These are phyloP conservation scores for Pontederia paniculata DNA, from an alignment of 176 grass and related monocot genomes.

Conservation along the genomic window DNA sequence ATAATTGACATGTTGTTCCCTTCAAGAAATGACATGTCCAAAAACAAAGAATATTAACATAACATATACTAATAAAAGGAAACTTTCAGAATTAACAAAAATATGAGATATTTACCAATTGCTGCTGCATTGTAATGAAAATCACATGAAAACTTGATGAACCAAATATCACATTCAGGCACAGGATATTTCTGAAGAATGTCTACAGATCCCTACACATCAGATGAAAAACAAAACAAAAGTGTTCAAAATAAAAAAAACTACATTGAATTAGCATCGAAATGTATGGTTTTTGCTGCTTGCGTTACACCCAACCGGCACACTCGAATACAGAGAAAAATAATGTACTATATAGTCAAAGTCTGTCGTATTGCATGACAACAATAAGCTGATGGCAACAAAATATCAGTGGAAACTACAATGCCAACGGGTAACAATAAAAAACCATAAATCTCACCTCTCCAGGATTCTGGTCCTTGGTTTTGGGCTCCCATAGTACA, in stretches of 20 bases:
- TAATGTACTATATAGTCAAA: too few species aligned
- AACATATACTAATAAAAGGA: neutral
- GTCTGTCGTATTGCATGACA: too few species aligned
- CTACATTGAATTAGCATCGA: neutral
- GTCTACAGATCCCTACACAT: conserved; percentile 57
- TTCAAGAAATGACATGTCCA: too few species aligned
- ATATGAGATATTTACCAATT: conserved; percentile 47
- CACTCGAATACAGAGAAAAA: too few species aligned
- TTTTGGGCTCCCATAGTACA: conserved; percentile 84
- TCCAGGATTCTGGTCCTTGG: conserved; percentile 66
- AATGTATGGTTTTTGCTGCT: too few species aligned
- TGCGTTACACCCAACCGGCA: too few species aligned
- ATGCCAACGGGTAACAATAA: neutral
- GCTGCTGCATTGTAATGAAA: conserved; percentile 91
- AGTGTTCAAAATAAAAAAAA: neutral
- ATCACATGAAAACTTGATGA: conserved; percentile 98
- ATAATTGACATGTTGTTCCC: too few species aligned
- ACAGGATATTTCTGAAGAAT: conserved; percentile 99
- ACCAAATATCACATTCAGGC: conserved; percentile 91
- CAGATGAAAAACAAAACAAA: conserved; percentile 14
- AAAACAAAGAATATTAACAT: too few species aligned
- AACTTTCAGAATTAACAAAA: neutral
- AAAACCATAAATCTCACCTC: conserved; percentile 47
- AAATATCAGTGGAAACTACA: neutral
- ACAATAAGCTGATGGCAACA: too few species aligned